Evolutionary conservation across 129 eudicot genomes (phyloP).

Genomic region (Chrysanthemum lavandulifolium): DNA sequence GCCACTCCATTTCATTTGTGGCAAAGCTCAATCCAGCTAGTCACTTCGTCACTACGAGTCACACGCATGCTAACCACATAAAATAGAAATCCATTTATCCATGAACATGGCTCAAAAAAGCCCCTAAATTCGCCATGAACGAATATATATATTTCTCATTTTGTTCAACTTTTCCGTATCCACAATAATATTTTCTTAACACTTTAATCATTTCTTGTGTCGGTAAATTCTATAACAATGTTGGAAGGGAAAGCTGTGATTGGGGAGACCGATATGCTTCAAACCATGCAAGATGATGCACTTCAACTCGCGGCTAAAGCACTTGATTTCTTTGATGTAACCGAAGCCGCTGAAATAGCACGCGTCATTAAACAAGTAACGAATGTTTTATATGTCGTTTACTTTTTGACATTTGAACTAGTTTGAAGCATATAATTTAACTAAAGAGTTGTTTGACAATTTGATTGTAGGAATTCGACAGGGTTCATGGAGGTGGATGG

Average conservation of each 20-base stretch:
- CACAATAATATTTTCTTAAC: conserved; percentile 14
- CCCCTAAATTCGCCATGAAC: conserved; percentile 3
- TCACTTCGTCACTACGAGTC: background rate
- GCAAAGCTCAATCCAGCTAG: conserved; percentile 33
- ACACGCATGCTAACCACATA: conserved; percentile 24
- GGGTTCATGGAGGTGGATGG: conserved; percentile 77
- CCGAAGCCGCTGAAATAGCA: conserved; percentile 81
- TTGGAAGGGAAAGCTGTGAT: conserved; percentile 86
- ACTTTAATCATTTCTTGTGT: conserved; percentile 9
- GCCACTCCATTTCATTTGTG: conserved; percentile 30
- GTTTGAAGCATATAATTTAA: background rate
- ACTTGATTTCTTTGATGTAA: conserved; percentile 83
- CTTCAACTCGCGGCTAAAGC: conserved; percentile 86
- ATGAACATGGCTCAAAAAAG: conserved; percentile 20
- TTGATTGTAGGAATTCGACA: conserved; percentile 68
- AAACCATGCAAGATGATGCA: conserved; percentile 78
- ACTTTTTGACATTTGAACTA: background rate
- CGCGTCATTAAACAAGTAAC: conserved; percentile 75
- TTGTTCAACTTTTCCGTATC: conserved; percentile 17
- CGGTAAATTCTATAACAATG: conserved; percentile 36
- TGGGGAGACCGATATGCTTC: conserved; percentile 84
- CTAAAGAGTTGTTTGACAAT: background rate
- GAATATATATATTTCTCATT: conserved; percentile 14
- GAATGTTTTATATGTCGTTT: background rate
- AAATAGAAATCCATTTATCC: conserved; percentile 16